These are phyloP conservation scores for Tolypocladium paradoxum DNA, from an alignment of 2,329 filamentous ascomycete genomes.

Conservation along the genomic window DNA sequence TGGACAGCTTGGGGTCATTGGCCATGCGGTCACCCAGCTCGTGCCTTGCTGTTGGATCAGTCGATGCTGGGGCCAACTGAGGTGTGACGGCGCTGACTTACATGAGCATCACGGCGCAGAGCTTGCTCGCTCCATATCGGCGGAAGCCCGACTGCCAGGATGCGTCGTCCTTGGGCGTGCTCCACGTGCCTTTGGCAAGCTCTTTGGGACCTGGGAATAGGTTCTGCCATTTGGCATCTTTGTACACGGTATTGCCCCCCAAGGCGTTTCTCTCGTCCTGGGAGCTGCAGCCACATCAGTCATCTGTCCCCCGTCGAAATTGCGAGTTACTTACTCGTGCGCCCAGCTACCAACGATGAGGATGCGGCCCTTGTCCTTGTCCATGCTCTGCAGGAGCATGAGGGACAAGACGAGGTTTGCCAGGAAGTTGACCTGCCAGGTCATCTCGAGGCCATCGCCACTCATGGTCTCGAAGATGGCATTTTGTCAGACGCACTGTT, in stretches of 20 bases:
- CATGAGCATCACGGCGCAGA: slow-evolving; percentile 26
- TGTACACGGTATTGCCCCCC: slow-evolving; percentile 10
- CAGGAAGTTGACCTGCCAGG: slow-evolving; percentile 22
- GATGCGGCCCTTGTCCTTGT: slow-evolving; percentile 15
- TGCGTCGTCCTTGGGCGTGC: slow-evolving; percentile 17
- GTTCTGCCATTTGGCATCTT: slow-evolving; percentile 11
- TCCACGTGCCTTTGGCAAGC: slow-evolving; percentile 23
- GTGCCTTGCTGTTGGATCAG: slow-evolving; percentile 13
- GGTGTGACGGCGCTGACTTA: slow-evolving; percentile 6
- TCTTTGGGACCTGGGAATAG: slow-evolving; percentile 18
- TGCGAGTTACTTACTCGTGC: slow-evolving; percentile 20
- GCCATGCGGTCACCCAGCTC: slow-evolving; percentile 23
- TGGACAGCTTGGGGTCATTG: slow-evolving; percentile 20
- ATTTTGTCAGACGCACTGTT: background rate
- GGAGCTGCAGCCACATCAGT: slow-evolving; percentile 8
- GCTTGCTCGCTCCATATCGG: slow-evolving; percentile 28
- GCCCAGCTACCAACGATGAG: slow-evolving; percentile 20
- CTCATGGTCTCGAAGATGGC: slow-evolving; percentile 13
- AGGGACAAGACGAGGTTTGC: slow-evolving; percentile 19
- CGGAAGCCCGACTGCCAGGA: slow-evolving; percentile 16
- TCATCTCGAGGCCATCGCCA: slow-evolving; percentile 18
- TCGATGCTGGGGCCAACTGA: background rate
- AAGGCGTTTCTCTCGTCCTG: slow-evolving; percentile 16
- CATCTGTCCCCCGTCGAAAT: background rate
- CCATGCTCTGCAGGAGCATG: slow-evolving; percentile 21